These are phyloP conservation scores for Mesembryanthemum crystallinum DNA, from an alignment of 148 eudicot species.

Conservation along the genomic window DNA sequence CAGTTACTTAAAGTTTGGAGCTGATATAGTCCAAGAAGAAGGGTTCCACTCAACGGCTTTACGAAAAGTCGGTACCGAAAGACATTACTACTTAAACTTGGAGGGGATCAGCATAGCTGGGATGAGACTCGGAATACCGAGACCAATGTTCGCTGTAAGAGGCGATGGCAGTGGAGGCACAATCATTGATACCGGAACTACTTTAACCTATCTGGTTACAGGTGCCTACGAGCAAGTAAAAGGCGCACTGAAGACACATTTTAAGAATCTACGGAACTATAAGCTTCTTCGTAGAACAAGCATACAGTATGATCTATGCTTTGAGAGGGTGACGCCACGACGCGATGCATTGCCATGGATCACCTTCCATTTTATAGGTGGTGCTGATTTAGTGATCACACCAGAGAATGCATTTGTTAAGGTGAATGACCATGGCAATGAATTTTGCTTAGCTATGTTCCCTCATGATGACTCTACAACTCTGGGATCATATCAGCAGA, in stretches of 20 bases:
- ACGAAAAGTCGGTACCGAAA: no score
- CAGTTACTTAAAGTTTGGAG: constrained; percentile 10
- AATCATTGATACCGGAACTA: constrained; percentile 2
- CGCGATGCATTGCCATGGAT: not conserved
- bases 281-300: no score
- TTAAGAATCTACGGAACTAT: not conserved
- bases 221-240: constrained; percentile 1
- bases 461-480: not conserved
- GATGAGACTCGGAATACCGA: not conserved
- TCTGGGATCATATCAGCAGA: constrained; percentile 17
- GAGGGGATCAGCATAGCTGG: not conserved
- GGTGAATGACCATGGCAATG: not conserved
- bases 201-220: not conserved
- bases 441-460: not conserved
- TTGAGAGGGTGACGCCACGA: not conserved
- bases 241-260: not conserved
- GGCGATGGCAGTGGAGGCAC: not conserved
- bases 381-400: not conserved
- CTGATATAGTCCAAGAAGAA: not conserved
- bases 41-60: not conserved
- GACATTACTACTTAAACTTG: not conserved
- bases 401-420: not conserved
- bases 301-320: not conserved
- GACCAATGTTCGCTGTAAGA: not conserved
- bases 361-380: not conserved